A percentile compares a stretch with the other conserved stretches of the same genome.
phyloP scores from a whole-genome alignment of 306 rosid species.

The Quercus berberidifolia region DNA sequence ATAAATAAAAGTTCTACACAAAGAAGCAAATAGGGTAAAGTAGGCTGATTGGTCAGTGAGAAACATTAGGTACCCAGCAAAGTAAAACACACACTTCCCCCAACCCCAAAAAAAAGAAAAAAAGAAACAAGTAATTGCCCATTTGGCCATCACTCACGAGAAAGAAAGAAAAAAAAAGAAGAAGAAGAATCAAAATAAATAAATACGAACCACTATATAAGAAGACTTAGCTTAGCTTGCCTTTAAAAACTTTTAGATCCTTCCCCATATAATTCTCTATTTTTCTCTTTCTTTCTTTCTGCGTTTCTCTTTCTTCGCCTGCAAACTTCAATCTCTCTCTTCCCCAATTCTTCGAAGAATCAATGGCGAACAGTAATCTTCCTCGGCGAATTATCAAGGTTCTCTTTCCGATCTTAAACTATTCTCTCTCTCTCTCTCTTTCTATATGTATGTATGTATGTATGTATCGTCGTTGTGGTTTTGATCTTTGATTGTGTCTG shows the following conservation, averaged over 20 bases:
- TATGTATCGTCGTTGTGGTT: neutral
- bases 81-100: neutral
- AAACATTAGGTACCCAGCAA: neutral
- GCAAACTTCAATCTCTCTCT: neutral
- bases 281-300: neutral
- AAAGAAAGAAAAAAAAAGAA: no score
- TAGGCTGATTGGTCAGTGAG: neutral
- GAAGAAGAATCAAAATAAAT: neutral
- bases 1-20: no score
- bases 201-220: neutral
- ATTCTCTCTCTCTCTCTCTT: constrained; percentile 34
- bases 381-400: constrained; percentile 91
- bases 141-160: neutral
- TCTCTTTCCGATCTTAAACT: constrained; percentile 17
- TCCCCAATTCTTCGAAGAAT: neutral
- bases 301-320: neutral
- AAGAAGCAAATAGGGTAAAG: no score
- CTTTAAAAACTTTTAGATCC: neutral
- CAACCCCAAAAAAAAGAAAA: no score
- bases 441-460: neutral
- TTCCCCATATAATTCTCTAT: neutral
- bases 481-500: neutral
- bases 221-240: no score
- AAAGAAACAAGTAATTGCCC: neutral
- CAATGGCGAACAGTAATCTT: constrained; percentile 88